A percentile compares a stretch with the other conserved stretches of the same genome.
phyloP scores from a whole-genome alignment of 2,329 filamentous ascomycete species.

The Clonostachys chloroleuca region DNA sequence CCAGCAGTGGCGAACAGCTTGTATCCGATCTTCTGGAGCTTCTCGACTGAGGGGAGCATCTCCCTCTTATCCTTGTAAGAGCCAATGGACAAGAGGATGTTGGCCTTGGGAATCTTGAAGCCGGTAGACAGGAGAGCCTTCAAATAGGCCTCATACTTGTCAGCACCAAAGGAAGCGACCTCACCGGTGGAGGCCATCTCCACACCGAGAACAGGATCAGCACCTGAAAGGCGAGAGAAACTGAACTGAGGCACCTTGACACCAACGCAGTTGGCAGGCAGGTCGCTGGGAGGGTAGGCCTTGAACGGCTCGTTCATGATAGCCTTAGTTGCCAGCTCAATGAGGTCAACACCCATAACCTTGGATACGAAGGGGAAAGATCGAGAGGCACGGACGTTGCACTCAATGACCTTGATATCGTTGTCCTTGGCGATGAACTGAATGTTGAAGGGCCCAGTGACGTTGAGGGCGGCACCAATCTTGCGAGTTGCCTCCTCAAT shows the following conservation, averaged over 20 bases:
- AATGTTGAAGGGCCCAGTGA: constrained; percentile 97
- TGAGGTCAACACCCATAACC: constrained; percentile 95
- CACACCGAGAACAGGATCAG: constrained; percentile 92
- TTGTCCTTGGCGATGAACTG: constrained; percentile 99
- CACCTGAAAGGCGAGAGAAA: constrained; percentile 93
- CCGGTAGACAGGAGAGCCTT: constrained; percentile 95
- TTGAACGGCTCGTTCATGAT: constrained; percentile 82
- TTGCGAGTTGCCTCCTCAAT: constrained; percentile 95
- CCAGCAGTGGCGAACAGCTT: constrained; percentile 95
- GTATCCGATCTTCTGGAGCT: constrained; percentile 86
- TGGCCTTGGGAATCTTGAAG: constrained; percentile 93
- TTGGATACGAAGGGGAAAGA: constrained; percentile 99
- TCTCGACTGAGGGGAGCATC: constrained; percentile 88
- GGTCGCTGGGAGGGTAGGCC: constrained; percentile 73
- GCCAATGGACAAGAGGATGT: constrained; percentile 91
- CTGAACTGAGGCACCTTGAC: constrained; percentile 99
- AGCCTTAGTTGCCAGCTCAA: constrained; percentile 97
- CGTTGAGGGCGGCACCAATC: constrained; percentile 89
- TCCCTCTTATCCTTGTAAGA: constrained; percentile 98
- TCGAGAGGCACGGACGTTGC: constrained; percentile 92
- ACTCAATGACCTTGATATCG: constrained; percentile 99
- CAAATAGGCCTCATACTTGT: constrained; percentile 97
- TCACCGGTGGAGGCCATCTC: constrained; percentile 99
- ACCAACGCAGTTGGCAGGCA: constrained; percentile 81
- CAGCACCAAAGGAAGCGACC: constrained; percentile 90